These are phyloP conservation scores for Scutellaria minor DNA, from an alignment of 257 asterid species.

Conservation along the genomic window DNA sequence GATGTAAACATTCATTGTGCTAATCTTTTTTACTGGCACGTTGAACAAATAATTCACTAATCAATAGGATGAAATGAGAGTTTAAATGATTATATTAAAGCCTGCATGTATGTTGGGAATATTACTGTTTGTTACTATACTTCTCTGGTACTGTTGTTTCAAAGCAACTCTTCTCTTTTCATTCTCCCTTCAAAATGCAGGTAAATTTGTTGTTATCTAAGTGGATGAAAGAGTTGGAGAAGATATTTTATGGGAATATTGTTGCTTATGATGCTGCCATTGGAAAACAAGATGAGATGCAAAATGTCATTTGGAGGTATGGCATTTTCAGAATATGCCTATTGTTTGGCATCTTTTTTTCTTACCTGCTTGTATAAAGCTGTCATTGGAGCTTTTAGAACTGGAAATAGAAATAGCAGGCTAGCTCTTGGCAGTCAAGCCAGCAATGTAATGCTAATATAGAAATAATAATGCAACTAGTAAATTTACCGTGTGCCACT, in stretches of 20 bases:
- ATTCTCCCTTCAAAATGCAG: conserved; percentile 48
- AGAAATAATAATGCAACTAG: not conserved
- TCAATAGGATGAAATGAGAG: conserved; percentile 13
- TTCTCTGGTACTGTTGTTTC: conserved; percentile 17
- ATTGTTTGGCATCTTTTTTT: conserved; percentile 31
- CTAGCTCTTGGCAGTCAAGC: conserved; percentile 21
- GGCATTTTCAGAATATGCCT: conserved; percentile 29
- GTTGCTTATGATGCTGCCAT: conserved; percentile 90
- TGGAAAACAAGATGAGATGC: conserved; percentile 85
- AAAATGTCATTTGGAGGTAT: conserved; percentile 90
- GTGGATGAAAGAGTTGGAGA: conserved; percentile 98
- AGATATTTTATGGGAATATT: conserved; percentile 87
- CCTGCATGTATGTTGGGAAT: not conserved
- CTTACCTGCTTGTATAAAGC: conserved; percentile 20
- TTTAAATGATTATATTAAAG: not conserved
- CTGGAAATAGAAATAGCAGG: conserved; percentile 11
- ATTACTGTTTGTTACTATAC: not conserved
- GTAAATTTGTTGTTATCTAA: conserved; percentile 78
- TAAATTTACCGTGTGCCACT: not conserved
- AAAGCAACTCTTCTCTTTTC: conserved; percentile 25
- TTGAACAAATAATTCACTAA: not conserved
- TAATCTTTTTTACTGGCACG: not conserved
- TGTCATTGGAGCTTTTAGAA: conserved; percentile 6
- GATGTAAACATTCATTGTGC: not conserved
- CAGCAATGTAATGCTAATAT: conserved; percentile 10